These are phyloP conservation scores for Venturia asperata DNA, from an alignment of 2,329 filamentous ascomycete genomes.

Conservation along the genomic window DNA sequence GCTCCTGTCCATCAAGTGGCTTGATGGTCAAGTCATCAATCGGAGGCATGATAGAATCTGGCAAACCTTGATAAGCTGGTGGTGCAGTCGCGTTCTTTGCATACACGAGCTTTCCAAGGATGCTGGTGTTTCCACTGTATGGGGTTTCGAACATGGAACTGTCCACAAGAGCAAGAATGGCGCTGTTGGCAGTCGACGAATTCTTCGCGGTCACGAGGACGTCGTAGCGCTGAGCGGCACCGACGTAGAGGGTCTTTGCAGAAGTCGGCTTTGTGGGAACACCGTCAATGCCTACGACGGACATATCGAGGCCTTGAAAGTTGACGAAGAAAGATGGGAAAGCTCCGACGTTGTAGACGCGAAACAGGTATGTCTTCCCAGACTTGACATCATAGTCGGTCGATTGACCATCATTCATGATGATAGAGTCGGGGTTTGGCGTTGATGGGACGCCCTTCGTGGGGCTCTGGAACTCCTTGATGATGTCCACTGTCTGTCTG, in stretches of 20 bases:
- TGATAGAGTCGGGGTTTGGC: slow-evolving; percentile 56
- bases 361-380: slow-evolving; percentile 55
- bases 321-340: slow-evolving; percentile 67
- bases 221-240: slow-evolving; percentile 8
- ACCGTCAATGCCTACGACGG: slow-evolving; percentile 63
- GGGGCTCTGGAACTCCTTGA: slow-evolving; percentile 2
- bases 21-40: slow-evolving; percentile 52
- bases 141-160: slow-evolving; percentile 46
- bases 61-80: slow-evolving; percentile 9
- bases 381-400: slow-evolving; percentile 39
- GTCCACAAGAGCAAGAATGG: slow-evolving; percentile 49
- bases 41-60: slow-evolving; percentile 27
- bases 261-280: slow-evolving; percentile 52
- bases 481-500: slow-evolving; percentile 45
- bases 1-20: slow-evolving; percentile 57
- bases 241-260: slow-evolving; percentile 37
- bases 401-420: slow-evolving; percentile 56
- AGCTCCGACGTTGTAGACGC: slow-evolving; percentile 62
- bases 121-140: slow-evolving; percentile 30
- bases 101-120: slow-evolving; percentile 9
- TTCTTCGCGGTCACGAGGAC: slow-evolving; percentile 24
- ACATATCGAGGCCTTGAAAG: slow-evolving; percentile 59
- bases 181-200: slow-evolving; percentile 49
- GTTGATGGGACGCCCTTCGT: slow-evolving; percentile 37
- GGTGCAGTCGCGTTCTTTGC: neutral